Evolutionary conservation across 1,139 yeast genomes (phyloP).

Genomic region (Geotrichum macrosporum): DNA sequence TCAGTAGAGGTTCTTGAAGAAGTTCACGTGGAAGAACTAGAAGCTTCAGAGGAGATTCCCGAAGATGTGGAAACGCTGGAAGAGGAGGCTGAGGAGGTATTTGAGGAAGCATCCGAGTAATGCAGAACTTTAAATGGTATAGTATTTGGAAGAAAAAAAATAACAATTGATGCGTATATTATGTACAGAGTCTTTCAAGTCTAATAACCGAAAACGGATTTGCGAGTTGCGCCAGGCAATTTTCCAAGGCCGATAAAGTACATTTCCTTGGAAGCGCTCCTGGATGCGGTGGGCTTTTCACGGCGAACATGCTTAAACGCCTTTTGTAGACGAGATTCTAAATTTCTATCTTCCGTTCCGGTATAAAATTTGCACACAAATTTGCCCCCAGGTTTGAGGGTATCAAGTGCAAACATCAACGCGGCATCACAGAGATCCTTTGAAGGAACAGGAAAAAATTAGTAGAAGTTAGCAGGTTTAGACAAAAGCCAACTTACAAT

Average conservation of each 20-base stretch:
- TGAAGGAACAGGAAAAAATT: conserved; percentile 11
- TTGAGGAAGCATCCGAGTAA: no score
- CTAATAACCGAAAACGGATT: conserved; percentile 41
- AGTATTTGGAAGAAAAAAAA: neutral
- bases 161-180: no score
- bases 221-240: conserved; percentile 45
- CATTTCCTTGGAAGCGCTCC: conserved; percentile 61
- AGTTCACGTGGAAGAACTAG: no score
- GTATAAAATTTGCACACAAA: conserved; percentile 69
- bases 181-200: neutral
- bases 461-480: neutral
- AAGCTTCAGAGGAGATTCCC: no score
- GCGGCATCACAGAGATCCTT: conserved; percentile 91
- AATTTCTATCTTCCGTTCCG: conserved; percentile 61
- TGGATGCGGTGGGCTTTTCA: conserved; percentile 57
- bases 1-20: conserved; percentile 25
- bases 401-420: conserved; percentile 63
- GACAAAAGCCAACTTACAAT: conserved; percentile 42
- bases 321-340: conserved; percentile 53
- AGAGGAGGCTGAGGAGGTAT: no score
- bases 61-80: no score
- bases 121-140: no score
- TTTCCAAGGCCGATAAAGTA: conserved; percentile 64
- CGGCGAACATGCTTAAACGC: conserved; percentile 58
- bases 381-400: conserved; percentile 63